These are phyloP conservation scores for Chaetomium sp. DNA, from an alignment of 2,329 filamentous ascomycete genomes.

Conservation along the genomic window DNA sequence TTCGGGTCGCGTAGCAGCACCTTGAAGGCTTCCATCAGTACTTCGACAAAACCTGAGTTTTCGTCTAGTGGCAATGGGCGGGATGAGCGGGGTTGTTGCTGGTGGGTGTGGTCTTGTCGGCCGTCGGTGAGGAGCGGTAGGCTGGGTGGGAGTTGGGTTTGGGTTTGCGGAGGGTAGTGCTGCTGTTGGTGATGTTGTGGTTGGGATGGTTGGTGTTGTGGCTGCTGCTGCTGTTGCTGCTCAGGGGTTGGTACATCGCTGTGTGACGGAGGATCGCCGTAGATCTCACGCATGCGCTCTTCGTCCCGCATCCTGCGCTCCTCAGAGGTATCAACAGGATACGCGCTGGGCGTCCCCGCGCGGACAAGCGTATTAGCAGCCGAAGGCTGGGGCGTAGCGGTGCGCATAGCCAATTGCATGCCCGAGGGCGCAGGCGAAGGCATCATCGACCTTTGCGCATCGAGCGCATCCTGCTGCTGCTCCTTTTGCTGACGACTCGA, in stretches of 20 bases:
- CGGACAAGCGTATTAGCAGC: conserved; percentile 14
- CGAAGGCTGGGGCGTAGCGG: conserved; percentile 18
- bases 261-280: conserved; percentile 31
- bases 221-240: background rate
- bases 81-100: background rate
- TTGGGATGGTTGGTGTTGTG: background rate
- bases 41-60: conserved; percentile 45
- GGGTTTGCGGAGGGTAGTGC: background rate
- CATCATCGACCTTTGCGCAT: background rate
- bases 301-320: conserved; percentile 40
- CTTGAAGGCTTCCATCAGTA: conserved; percentile 47
- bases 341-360: conserved; percentile 7
- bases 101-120: background rate
- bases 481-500: conserved; percentile 26
- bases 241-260: conserved; percentile 9
- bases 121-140: background rate
- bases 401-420: conserved; percentile 12
- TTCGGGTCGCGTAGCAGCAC: conserved; percentile 52
- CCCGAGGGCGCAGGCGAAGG: conserved; percentile 12
- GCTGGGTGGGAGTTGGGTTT: background rate
- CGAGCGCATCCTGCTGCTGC: background rate
- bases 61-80: conserved; percentile 24
- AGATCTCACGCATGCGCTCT: conserved; percentile 48
- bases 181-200: background rate
- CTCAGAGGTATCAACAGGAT: conserved; percentile 23